Base-by-base conservation (phyloP, 345 rosid species). In the Psidium guajava region DNA sequence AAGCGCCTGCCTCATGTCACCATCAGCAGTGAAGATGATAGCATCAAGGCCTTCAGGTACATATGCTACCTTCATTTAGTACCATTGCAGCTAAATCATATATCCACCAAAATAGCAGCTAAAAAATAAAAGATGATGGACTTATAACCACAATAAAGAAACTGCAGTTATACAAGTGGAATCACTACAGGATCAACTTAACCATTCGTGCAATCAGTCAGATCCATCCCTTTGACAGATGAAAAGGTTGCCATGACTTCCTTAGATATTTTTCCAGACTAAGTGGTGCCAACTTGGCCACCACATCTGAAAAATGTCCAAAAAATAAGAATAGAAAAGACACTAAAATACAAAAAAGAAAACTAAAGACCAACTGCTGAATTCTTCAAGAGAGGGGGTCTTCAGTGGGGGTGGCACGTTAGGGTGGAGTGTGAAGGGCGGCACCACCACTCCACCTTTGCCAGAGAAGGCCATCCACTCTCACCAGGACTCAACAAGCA, bases 1-100 rank as follows among this genome's bases (percentile, higher is more conserved):
- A 90, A 97, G 90, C 40, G 97, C 99, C 90, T 97, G 99, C 89
- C 99, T 94, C 99, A 97, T 97, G 88, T 97, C 99, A 85, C 99
- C 99, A 89, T 97, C 99, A 85, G 98, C 98, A 24, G 99, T 97
- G 91, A 97, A 97, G 88, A 97, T 97, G 85, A 96, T 93, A 52
- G 98, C 98, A 91, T 97, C 99, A 25, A 97, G 98, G 80, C 99
- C 99, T 92, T 96, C 99, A 1, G 99, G 97, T 82, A 95, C 92
- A 90, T 93, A 96, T 0, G 96, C 98, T 86, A 96, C 99, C 99
- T 97, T 89, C 87, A 90, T 69, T 83, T 84, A 87, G 85, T 47
- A 50, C 40, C 77, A 53, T 25, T 61, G 75, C 75, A 89, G 54
- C 25, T 52, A 77, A 90, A 50, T 59, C 85, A 82, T 86, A 85